These are phyloP conservation scores for Cymbomonas tetramitiformis DNA, from an alignment of 139 green algal species.

Conservation along the genomic window DNA sequence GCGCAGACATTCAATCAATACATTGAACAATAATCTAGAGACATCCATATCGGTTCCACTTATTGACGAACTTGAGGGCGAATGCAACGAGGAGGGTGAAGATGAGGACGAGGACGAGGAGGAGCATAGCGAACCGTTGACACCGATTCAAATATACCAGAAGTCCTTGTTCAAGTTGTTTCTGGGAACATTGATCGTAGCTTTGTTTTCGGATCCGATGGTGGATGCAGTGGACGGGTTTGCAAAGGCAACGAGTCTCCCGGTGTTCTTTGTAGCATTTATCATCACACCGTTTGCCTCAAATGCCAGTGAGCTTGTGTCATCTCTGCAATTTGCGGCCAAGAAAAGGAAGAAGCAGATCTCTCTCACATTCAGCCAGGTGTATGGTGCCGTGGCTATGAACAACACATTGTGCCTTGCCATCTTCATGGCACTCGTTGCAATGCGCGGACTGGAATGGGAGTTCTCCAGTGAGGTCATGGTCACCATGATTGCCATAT, in stretches of 20 bases:
- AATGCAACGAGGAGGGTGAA: conserved; percentile 11
- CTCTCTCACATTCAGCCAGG: conserved; percentile 44
- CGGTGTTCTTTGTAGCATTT: conserved; percentile 51
- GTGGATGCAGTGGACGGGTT: conserved; percentile 37
- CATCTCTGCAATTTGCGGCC: conserved; percentile 38
- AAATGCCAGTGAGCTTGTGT: conserved; percentile 48
- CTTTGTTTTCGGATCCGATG: conserved; percentile 26
- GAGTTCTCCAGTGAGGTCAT: conserved; percentile 38
- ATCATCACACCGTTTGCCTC: conserved; percentile 41
- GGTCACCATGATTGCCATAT: conserved; percentile 29
- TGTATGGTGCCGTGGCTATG: conserved; percentile 49
- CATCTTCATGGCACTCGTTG: conserved; percentile 47
- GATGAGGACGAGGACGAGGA: not conserved
- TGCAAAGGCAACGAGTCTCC: conserved; percentile 33
- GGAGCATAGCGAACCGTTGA: not conserved
- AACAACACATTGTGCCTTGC: conserved; percentile 59
- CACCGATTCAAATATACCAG: conserved; percentile 2
- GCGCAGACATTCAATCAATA: too few relatives aligned
- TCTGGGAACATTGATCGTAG: conserved; percentile 8
- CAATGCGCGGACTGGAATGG: conserved; percentile 34
- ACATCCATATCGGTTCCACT: too few relatives aligned
- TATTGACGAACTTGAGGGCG: conserved; percentile 16
- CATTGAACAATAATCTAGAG: too few relatives aligned
- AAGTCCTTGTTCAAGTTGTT: conserved; percentile 8
- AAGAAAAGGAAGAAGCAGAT: conserved; percentile 42